Evolutionary conservation across 1,284 basidiomycete species (phyloP), one percentile per base, ranked within the genome.

Genomic region (Anthracocystis panici-leucophaei): DNA sequence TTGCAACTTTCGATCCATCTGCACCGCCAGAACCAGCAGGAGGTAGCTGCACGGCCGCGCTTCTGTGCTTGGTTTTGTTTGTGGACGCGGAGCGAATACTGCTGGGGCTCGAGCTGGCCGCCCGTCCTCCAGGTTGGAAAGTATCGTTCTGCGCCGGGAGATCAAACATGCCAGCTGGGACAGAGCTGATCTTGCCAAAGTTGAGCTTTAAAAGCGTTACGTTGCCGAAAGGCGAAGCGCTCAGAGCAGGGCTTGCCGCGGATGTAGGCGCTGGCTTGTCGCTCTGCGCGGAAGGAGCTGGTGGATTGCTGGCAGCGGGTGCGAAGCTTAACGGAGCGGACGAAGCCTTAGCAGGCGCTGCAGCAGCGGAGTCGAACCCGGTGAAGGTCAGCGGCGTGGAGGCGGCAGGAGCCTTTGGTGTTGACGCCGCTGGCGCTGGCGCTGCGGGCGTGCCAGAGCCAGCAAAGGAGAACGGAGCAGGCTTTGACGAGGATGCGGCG

Each of bases 121-220:
- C 66, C 4, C 73, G 59, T 27, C 48, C 73, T 46, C 73, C 73
- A 20, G 73, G 73, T 41, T 67, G 67, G 67, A 75, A 75, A 9
- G 63, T 44, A n/a, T 71, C 67, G 2, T 66, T 59, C 18, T 57
- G 46, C 14, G 55, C 20, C 2, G 73, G 73, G 12, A 75, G 61
- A 52, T 75, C 73, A 42, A 75, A 75, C 49, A 75, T 62, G 11
- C 60, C 67, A 3, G 64, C 60, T 6, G 67, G 55, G n/a, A 65
- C 57, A 2, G 51, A 61, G 49, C 53, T 60, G 35, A 68, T 52
- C 56, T 65, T 65, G 52, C 66, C 63, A 49, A 75, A 70, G 53
- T 65, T 44, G 49, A 71, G 55, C 11, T 25, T 31, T 3, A 57
- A 60, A 11, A 68, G 57, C 6, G 51, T 58, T 3, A 51, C 60